Evolutionary conservation across 768 basidiomycete genomes (phyloP), one percentile per base, ranked within the genome.

Genomic region (Kwoniella heveanensis): DNA sequence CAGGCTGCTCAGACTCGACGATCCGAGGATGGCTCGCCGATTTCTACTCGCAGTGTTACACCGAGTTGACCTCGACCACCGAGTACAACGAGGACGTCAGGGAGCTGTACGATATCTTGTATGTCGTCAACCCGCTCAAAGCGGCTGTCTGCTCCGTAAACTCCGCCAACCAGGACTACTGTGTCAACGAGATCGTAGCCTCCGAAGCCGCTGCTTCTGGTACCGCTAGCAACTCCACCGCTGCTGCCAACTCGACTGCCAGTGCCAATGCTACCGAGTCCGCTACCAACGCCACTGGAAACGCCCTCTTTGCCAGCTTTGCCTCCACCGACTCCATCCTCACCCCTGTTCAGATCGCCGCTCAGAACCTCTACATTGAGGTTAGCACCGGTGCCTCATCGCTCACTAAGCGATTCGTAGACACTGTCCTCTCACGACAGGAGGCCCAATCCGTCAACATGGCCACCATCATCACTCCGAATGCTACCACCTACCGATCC

Each of bases 61-160:
- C 74, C 21, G 95, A 98, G 82, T 82, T 99, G 69, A 86, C 85
- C 2, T 76, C 73, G 26, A 52, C 69, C 19, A 70, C 74, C 25
- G 62, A 60, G 4, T 77, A 78, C 77, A 77, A 78, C 65, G 59
- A 60, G 50, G 77, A 83, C 25, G 89, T 96, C 50, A 77, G 86
- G 77, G 70, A 80, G 26, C 80, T 85, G 1, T 99, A 98, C 81
- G 94, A 97, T 76, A 82, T 86, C 29, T 81, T 97, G 27, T 99
- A 91, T 82, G 67, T 84, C 62, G 67, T 94, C 49, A 65, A 76
- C 12, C 92, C 93, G 8, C 77, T 95, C 76, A 82, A 81, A 65
- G 68, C 77, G 6, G 88, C 92, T 26, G 76, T 91, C 29, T 97
- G 94, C 82, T 69, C 88, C 50, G 90, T 90, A 84, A 86, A 89